Base-by-base conservation (phyloP, 345 rosid species). In the Capsella bursapastoris region DNA sequence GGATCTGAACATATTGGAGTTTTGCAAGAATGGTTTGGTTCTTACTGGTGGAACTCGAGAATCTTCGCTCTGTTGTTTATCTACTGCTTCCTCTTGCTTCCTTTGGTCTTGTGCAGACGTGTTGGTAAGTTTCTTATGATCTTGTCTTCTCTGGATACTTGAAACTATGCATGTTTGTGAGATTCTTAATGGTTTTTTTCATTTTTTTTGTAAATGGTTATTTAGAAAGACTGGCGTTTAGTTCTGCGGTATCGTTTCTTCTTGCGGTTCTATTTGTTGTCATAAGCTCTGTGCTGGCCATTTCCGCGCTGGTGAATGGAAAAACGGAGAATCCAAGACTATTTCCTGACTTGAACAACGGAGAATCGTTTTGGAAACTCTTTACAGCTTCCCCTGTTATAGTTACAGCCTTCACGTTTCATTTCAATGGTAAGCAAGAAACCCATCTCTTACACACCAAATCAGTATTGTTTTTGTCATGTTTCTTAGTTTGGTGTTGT, bases 371-470 rank as follows among this genome's bases (percentile, higher is more conserved):
- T 76, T 89, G 89, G 28, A 74, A 91, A 32, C 96, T 94, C 38
- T 90, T 94, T 85, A 90, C 98, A 9, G 93, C 96, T 49, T 85
- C 84, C 5, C 98, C 98, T 0, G 92, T 94, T 44, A 88, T 94
- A 3, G 98, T 94, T 2, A 91, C 96, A 6, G 93, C 98, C 77
- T 94, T 91, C 83, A 90, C 95, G 2, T 94, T 91, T 73, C 98
- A 94, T 79, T 94, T 91, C 77, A 94, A 94, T 75, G 95, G 98
- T 83, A 63, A 22, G 25, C 25, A 22, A 80, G 84, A 74, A 70
- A 64, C 8, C 22, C 1, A 25, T 29, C 64, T 9, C 8, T 32
- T 52, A 9, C 57, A 9, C 57, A 61, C 69, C 66, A 11, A 38
- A 15, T 32, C 14, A 0, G 22, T 57, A 3, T 9, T 64, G 28